These are phyloP conservation scores for Chaetomium fimeti DNA, from an alignment of 495 filamentous ascomycete genomes.

Conservation along the genomic window DNA sequence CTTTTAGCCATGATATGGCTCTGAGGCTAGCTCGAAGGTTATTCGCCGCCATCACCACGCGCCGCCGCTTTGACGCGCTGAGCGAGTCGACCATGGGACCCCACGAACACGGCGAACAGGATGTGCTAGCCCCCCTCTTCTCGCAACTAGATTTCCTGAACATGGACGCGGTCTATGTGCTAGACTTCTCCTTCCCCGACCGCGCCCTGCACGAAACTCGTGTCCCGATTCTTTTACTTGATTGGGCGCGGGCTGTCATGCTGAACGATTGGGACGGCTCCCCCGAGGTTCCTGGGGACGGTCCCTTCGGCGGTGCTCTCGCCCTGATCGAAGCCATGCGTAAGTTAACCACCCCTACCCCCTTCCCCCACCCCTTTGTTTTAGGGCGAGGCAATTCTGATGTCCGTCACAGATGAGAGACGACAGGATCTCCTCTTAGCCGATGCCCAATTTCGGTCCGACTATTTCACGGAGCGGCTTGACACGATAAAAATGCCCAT, in stretches of 20 bases:
- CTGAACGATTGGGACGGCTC: constrained; percentile 76
- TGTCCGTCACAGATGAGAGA: constrained; percentile 51
- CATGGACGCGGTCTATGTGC: constrained; percentile 38
- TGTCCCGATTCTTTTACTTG: constrained; percentile 60
- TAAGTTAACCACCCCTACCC: constrained; percentile 40
- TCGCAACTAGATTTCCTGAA: constrained; percentile 49
- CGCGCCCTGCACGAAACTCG: constrained; percentile 51
- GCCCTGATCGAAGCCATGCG: constrained; percentile 72
- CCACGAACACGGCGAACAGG: constrained; percentile 34
- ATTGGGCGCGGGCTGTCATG: constrained; percentile 75
- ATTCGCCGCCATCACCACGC: constrained; percentile 51
- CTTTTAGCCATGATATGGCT: constrained; percentile 52
- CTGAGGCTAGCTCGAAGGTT: constrained; percentile 51
- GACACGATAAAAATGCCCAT: constrained; percentile 74
- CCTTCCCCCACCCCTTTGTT: not conserved
- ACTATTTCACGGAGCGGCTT: constrained; percentile 72
- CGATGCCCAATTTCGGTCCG: constrained; percentile 67
- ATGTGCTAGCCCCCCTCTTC: constrained; percentile 49
- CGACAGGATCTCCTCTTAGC: constrained; percentile 61
- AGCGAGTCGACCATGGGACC: constrained; percentile 32
- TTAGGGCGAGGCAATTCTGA: constrained; percentile 20
- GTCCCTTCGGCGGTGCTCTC: constrained; percentile 69
- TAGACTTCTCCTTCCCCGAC: constrained; percentile 50
- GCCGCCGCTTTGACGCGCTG: constrained; percentile 49
- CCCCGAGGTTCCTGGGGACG: constrained; percentile 62